Evolutionary conservation across 1,139 yeast species (phyloP), one percentile per base, ranked within the genome.

Genomic region (Arxiozyma slooffiae): DNA sequence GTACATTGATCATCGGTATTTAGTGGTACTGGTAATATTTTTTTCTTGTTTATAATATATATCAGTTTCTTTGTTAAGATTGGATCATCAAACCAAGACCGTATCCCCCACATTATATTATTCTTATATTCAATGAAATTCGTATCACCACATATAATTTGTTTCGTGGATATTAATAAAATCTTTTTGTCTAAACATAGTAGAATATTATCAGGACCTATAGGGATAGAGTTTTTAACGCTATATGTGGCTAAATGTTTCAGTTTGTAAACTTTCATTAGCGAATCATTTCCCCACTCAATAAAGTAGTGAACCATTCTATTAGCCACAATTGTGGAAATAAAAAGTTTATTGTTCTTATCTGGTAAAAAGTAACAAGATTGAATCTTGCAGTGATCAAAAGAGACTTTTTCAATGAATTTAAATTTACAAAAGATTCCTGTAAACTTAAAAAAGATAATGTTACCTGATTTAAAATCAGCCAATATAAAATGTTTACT

Each of bases 61-160:
- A 42, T 42, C 21, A 42, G 20, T 30, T 42, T 42, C 16, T 30
- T 14, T 8, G 38, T 30, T 23, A 45, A 22, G 9, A 14, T 26
- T 11, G 42, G 20, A 20, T 42, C 45, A 18, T 50, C 44, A 50
- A 60, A 61, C 52, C 53, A 55, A 7, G 57, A 53, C 38, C 52
- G 50, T 5, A 56, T 47, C 8, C 57, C 58, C 39, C 52, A 57
- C 18, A 61, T 41, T 36, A 47, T 39, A n/a, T 39, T 26, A n/a
- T 41, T 20, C 51, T 41, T n/a, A 46, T 36, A n/a, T 50, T 47
- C 14, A 47, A 48, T 21, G 39, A 55, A 59, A 18, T 50, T 46
- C 1, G 60, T 52, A 40, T 63, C 66, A 1, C 66, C 67, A 1
- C 65, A 61, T 55, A 62, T 56, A 2, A 64, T 54, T 50, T 64